These are phyloP conservation scores for Pseudovirgaria hyperparasitica DNA, from an alignment of 2,329 filamentous ascomycete species.

Conservation along the genomic window DNA sequence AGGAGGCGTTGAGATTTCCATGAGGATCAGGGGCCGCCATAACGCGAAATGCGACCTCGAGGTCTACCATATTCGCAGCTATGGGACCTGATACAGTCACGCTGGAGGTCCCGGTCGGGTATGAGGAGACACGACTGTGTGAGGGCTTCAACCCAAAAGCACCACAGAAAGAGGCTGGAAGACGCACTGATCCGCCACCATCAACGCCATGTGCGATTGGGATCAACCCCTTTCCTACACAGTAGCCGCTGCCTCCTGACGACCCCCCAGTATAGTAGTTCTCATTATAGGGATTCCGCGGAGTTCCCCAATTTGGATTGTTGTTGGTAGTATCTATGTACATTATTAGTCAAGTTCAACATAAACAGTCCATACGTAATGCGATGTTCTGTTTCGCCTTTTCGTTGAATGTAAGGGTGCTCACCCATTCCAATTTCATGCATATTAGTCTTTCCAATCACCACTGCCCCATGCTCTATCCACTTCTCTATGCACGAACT, in stretches of 20 bases:
- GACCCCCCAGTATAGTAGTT: conserved; percentile 72
- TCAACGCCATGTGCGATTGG: conserved; percentile 62
- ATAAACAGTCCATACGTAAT: conserved; percentile 1
- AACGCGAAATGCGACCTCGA: conserved; percentile 69
- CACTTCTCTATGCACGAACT: conserved; percentile 60
- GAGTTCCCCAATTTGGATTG: conserved; percentile 62
- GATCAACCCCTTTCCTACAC: conserved; percentile 55
- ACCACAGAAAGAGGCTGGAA: conserved; percentile 65
- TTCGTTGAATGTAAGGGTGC: conserved; percentile 6
- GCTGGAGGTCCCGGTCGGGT: conserved; percentile 44
- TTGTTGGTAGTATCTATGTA: conserved; percentile 64
- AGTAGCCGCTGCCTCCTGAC: conserved; percentile 63
- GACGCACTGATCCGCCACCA: conserved; percentile 61
- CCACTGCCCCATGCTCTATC: conserved; percentile 60
- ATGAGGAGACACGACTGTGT: conserved; percentile 57
- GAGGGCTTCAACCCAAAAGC: conserved; percentile 71
- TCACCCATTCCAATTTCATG: conserved; percentile 62
- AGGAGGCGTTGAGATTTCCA: conserved; percentile 47
- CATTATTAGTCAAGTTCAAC: not conserved
- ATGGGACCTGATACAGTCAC: conserved; percentile 63
- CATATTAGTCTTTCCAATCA: conserved; percentile 68
- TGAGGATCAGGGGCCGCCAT: conserved; percentile 61
- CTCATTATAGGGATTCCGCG: conserved; percentile 64
- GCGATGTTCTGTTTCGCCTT: not conserved
- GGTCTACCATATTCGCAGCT: conserved; percentile 61